Conservation (phyloP, 345 rosid species). For the Tarenaya hassleriana region DNA sequence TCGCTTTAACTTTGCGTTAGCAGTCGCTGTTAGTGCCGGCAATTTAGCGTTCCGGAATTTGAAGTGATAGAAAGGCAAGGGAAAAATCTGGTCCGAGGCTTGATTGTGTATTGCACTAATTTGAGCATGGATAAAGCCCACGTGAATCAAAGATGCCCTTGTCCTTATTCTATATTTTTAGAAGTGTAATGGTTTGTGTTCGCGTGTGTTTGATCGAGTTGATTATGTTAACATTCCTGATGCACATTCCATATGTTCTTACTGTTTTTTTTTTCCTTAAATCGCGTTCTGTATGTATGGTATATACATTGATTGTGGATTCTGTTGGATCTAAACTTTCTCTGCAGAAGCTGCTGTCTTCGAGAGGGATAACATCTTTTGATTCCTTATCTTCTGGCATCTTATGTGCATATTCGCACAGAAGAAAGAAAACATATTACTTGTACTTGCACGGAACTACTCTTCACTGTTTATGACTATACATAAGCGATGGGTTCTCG, state of each 20-base stretch:
- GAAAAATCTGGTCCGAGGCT: no score
- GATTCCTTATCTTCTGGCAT: conserved; percentile 22
- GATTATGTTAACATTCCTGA: no score
- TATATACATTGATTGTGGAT: conserved; percentile 20
- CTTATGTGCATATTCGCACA: conserved; percentile 26
- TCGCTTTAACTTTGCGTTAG: not conserved
- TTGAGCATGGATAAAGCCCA: no score
- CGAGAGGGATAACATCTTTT: conserved; percentile 15
- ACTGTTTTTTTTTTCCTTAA: no score
- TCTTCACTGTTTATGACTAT: conserved; percentile 58
- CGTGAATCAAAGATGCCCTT: not conserved
- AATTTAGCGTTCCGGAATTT: not conserved
- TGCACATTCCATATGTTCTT: no score
- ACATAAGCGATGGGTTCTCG: conserved; percentile 82
- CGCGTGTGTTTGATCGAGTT: not conserved
- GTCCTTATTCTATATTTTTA: not conserved
- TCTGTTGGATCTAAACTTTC: not conserved
- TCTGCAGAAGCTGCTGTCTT: conserved; percentile 23
- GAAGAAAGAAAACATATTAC: conserved; percentile 11
- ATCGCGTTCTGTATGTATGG: no score
- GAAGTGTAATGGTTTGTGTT: not conserved
- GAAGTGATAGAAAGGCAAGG: not conserved
- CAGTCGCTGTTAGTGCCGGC: conserved; percentile 1
- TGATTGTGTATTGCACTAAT: not conserved
- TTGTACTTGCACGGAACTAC: conserved; percentile 18